Conservation (phyloP, 1,139 yeast species). For the Debaryomyces psychrophilus region DNA sequence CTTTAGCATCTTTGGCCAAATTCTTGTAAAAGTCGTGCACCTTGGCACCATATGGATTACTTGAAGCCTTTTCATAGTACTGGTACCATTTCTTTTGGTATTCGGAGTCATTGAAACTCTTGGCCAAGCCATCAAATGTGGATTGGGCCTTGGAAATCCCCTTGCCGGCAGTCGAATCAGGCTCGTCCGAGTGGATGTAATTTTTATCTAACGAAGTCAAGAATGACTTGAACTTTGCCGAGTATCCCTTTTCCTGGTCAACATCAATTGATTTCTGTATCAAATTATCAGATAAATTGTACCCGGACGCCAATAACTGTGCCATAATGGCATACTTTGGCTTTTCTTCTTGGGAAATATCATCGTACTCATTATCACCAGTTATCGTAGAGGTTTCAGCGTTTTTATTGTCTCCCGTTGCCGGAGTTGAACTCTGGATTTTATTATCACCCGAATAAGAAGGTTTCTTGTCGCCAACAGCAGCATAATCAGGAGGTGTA, state of each 20-base stretch:
- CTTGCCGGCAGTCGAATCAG: constrained; percentile 26
- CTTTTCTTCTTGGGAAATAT: constrained; percentile 73
- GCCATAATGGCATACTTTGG: constrained; percentile 79
- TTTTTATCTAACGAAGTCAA: constrained; percentile 58
- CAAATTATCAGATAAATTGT: constrained; percentile 63
- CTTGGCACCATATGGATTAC: constrained; percentile 40
- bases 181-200: constrained; percentile 60
- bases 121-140: constrained; percentile 9
- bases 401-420: constrained; percentile 27
- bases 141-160: constrained; percentile 21
- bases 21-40: constrained; percentile 43
- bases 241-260: constrained; percentile 67
- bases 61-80: constrained; percentile 41
- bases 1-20: constrained; percentile 58
- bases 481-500: constrained; percentile 14
- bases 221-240: constrained; percentile 58
- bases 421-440: constrained; percentile 9
- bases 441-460: constrained; percentile 15
- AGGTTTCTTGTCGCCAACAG: constrained; percentile 11
- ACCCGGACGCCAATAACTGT: constrained; percentile 74
- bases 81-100: constrained; percentile 31
- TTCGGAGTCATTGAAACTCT: constrained; percentile 16
- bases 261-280: constrained; percentile 61
- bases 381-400: constrained; percentile 26
- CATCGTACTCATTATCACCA: constrained; percentile 44